These are phyloP conservation scores for Zygosaccharomyces rouxii DNA, from an alignment of 805 yeast species.

Conservation along the genomic window DNA sequence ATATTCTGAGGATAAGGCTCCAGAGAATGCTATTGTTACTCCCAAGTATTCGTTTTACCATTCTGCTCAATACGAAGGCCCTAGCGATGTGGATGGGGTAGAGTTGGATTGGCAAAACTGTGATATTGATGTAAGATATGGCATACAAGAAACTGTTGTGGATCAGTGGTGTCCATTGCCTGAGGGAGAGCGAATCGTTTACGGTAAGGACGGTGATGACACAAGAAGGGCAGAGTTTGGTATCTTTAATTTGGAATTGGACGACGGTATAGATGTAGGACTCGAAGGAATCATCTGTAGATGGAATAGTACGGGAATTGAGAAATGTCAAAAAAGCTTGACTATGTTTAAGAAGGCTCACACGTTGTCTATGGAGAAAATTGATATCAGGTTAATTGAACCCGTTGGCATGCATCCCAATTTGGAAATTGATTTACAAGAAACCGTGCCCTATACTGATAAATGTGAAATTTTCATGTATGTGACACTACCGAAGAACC, in stretches of 20 bases:
- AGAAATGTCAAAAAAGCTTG: slow-evolving; percentile 30
- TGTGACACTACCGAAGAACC: slow-evolving; percentile 41
- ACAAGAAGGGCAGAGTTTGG: slow-evolving; percentile 27
- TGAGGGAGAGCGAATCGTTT: slow-evolving; percentile 5
- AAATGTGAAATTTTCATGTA: slow-evolving; percentile 43
- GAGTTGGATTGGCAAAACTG: slow-evolving; percentile 8
- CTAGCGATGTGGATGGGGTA: background rate
- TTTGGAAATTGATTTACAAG: slow-evolving; percentile 18
- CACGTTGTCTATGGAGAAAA: background rate
- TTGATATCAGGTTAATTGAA: slow-evolving; percentile 15
- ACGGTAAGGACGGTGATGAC: slow-evolving; percentile 2
- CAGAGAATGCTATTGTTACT: slow-evolving; percentile 8
- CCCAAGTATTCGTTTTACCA: slow-evolving; percentile 17
- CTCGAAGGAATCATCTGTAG: slow-evolving; percentile 29
- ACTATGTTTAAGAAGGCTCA: slow-evolving; percentile 22
- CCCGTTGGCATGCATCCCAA: slow-evolving; percentile 41
- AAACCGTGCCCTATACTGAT: slow-evolving; percentile 4
- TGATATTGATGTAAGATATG: slow-evolving; percentile 7
- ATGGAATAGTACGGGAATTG: slow-evolving; percentile 22
- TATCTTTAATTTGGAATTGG: slow-evolving; percentile 25
- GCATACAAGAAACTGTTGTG: slow-evolving; percentile 11
- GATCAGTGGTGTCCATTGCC: slow-evolving; percentile 19
- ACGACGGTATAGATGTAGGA: slow-evolving; percentile 22
- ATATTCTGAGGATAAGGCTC: slow-evolving; percentile 10
- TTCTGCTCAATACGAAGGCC: slow-evolving; percentile 8